These are phyloP conservation scores for Lentinula detonsa DNA, from an alignment of 768 basidiomycete species.

Conservation along the genomic window DNA sequence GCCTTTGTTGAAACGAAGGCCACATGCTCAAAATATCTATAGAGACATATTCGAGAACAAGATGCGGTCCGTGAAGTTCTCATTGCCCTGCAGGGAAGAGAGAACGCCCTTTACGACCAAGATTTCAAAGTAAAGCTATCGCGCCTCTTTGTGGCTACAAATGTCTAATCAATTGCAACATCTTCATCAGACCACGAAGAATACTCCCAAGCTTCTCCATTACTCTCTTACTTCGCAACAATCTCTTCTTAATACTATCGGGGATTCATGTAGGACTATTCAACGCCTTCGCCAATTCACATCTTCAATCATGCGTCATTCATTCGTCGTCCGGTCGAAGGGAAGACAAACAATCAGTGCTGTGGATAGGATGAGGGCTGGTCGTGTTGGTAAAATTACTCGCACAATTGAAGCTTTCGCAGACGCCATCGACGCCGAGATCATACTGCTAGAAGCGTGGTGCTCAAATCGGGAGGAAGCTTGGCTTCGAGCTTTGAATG, in stretches of 20 bases:
- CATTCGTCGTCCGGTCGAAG: not conserved
- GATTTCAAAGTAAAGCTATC: constrained; percentile 23
- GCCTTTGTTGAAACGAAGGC: not conserved
- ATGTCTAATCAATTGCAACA: not conserved
- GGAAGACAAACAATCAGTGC: constrained; percentile 3
- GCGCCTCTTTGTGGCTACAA: not conserved
- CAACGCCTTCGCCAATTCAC: constrained; percentile 57
- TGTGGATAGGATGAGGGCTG: not conserved
- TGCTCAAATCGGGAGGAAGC: constrained; percentile 63
- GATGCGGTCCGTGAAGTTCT: constrained; percentile 75
- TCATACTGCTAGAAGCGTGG: constrained; percentile 59
- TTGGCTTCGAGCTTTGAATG: constrained; percentile 54
- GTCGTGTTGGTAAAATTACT: constrained; percentile 22
- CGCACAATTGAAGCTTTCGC: constrained; percentile 79
- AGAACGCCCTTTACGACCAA: constrained; percentile 47
- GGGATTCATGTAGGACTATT: constrained; percentile 51
- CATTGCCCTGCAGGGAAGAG: constrained; percentile 68
- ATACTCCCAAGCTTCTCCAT: constrained; percentile 58
- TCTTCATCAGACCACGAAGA: constrained; percentile 36
- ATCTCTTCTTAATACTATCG: constrained; percentile 58
- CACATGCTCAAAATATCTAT: not conserved
- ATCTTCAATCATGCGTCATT: constrained; percentile 1
- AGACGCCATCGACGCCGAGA: constrained; percentile 60
- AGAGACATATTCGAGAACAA: constrained; percentile 71
- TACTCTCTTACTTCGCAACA: constrained; percentile 59